Evolutionary conservation across 495 filamentous ascomycete species (phyloP).

Genomic region (Cudoniella acicularis): DNA sequence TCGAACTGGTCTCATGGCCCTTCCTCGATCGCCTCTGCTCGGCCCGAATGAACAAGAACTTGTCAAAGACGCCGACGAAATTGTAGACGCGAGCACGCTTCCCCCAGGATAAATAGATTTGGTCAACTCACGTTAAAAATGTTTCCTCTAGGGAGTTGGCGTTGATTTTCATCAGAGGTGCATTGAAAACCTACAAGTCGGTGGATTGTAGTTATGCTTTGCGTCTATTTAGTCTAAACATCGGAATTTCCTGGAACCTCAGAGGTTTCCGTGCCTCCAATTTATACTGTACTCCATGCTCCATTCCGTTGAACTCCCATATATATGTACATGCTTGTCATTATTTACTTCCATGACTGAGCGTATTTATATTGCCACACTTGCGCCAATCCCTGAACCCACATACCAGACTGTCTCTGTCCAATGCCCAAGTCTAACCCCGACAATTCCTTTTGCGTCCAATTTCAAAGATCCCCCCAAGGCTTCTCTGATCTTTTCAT

Average conservation of each 20-base stretch:
- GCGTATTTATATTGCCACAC: slow-evolving; percentile 53
- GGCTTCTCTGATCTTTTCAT: slow-evolving; percentile 74
- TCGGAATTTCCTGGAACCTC: not conserved
- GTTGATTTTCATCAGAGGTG: slow-evolving; percentile 6
- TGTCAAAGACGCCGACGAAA: slow-evolving; percentile 81
- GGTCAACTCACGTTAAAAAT: slow-evolving; percentile 18
- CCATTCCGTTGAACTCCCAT: not conserved
- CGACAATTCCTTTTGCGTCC: slow-evolving; percentile 71
- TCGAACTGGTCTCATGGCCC: slow-evolving; percentile 90
- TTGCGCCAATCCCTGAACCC: slow-evolving; percentile 71
- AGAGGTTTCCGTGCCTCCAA: too few species aligned
- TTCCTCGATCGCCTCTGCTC: slow-evolving; percentile 86
- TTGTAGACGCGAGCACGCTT: slow-evolving; percentile 89
- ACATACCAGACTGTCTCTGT: slow-evolving; percentile 63
- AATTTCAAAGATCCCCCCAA: slow-evolving; percentile 77
- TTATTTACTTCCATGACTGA: too few species aligned
- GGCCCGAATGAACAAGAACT: slow-evolving; percentile 61
- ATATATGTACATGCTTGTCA: too few species aligned
- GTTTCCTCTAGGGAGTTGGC: slow-evolving; percentile 11
- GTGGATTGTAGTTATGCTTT: not conserved
- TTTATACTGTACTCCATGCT: not conserved
- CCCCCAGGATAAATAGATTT: slow-evolving; percentile 72
- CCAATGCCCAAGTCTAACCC: slow-evolving; percentile 69
- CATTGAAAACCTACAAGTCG: slow-evolving; percentile 1
- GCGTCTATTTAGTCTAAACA: slow-evolving; percentile 16